These are phyloP conservation scores for Aotearoamyces nothofagi DNA, from an alignment of 2,329 filamentous ascomycete genomes.

Conservation along the genomic window DNA sequence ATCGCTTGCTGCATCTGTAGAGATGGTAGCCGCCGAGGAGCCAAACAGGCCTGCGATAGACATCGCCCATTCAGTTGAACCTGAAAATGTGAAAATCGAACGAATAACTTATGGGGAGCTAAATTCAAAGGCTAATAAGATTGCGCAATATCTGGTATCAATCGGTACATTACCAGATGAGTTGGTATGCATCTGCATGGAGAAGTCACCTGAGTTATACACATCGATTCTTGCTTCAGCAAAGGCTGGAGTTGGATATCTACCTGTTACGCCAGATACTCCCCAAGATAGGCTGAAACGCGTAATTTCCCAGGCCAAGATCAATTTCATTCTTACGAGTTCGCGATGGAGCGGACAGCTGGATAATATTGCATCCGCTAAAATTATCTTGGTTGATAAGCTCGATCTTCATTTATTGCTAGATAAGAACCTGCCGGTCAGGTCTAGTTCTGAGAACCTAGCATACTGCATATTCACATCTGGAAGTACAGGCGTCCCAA, in stretches of 20 bases:
- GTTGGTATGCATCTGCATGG: constrained; percentile 59
- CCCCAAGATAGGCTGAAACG: constrained; percentile 42
- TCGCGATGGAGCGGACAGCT: constrained; percentile 10
- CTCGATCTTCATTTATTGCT: constrained; percentile 9
- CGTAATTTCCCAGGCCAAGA: constrained; percentile 46
- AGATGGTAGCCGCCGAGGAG: constrained; percentile 15
- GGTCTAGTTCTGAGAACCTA: too few species aligned
- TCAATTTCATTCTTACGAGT: constrained; percentile 29
- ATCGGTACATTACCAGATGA: constrained; percentile 32
- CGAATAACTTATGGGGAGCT: constrained; percentile 49
- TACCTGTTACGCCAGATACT: constrained; percentile 65
- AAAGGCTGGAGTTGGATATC: constrained; percentile 63
- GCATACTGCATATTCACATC: too few species aligned
- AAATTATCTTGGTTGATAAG: constrained; percentile 17
- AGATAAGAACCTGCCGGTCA: constrained; percentile 1
- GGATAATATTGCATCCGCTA: constrained; percentile 12
- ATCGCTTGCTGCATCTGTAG: constrained; percentile 13
- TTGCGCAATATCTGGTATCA: constrained; percentile 40
- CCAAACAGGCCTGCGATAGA: constrained; percentile 46
- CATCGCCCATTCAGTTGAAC: constrained; percentile 37
- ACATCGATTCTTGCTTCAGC: constrained; percentile 57
- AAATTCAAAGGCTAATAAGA: constrained; percentile 44
- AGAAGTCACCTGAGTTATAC: constrained; percentile 63
- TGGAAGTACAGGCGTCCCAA: constrained; percentile 2
- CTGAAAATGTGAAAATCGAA: constrained; percentile 20